phyloP scores from a whole-genome alignment of 345 rosid species.

The Ricinus communis region DNA sequence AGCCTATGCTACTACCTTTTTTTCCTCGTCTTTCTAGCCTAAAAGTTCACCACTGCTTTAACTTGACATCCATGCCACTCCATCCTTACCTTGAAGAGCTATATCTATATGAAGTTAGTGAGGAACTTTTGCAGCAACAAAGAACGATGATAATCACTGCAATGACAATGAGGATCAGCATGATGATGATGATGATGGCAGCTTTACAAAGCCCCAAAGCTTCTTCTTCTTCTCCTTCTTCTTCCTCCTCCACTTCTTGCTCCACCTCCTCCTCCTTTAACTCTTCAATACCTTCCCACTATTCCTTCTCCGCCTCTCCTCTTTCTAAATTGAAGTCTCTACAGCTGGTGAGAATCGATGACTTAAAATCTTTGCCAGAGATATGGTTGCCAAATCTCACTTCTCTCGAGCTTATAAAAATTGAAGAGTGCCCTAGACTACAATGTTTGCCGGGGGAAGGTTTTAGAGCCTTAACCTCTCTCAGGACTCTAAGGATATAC shows the following conservation, averaged over 20 bases:
- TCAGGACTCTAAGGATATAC: background rate
- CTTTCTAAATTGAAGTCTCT: slow-evolving; percentile 8
- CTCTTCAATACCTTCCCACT: background rate
- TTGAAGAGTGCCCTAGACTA: background rate
- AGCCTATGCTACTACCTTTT: background rate
- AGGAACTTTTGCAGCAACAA: background rate
- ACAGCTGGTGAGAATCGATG: background rate
- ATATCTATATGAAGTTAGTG: background rate
- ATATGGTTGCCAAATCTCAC: background rate
- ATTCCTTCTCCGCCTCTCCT: background rate
- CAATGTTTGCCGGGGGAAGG: background rate
- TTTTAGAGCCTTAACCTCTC: slow-evolving; percentile 1
- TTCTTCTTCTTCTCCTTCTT: background rate
- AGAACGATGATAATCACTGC: background rate
- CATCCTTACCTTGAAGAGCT: slow-evolving; percentile 2
- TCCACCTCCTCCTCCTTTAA: too few species aligned
- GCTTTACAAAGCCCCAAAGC: slow-evolving; percentile 3
- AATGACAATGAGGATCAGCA: background rate
- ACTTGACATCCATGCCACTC: slow-evolving; percentile 4
- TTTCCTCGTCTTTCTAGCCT: slow-evolving; percentile 6
- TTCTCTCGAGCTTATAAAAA: background rate
- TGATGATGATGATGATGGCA: background rate
- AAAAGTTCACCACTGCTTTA: slow-evolving; percentile 10
- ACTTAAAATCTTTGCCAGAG: background rate
- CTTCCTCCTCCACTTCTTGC: too few species aligned